Percentiles rank a stretch among this genome's conserved stretches.
Evolutionary conservation across 2,329 filamentous ascomycete genomes (phyloP).

Genomic region (Neobulgaria alba): DNA sequence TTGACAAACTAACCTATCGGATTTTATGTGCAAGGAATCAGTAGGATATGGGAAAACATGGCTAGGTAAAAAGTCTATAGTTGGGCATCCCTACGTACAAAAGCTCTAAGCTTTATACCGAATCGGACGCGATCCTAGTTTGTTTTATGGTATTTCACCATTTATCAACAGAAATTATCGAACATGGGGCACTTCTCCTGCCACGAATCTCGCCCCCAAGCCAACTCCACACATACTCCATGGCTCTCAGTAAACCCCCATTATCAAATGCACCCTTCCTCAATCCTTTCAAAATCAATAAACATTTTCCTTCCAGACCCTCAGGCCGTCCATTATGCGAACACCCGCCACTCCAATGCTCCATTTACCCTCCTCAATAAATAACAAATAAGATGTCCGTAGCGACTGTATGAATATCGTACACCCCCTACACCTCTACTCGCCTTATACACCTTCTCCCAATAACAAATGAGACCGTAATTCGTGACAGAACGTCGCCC

Average conservation of each 20-base stretch:
- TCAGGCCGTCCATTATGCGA: background rate
- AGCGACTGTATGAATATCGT: constrained; percentile 1
- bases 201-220: too few relatives aligned
- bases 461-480: background rate
- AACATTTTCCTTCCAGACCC: background rate
- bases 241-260: too few relatives aligned
- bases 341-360: background rate
- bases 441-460: background rate
- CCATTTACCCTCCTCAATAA: background rate
- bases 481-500: background rate
- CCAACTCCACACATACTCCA: too few relatives aligned
- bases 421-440: background rate
- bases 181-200: background rate
- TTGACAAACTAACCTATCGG: too few relatives aligned
- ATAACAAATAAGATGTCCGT: background rate
- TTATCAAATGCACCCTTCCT: too few relatives aligned
- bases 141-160: background rate
- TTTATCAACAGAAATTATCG: background rate
- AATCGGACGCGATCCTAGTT: too few relatives aligned
- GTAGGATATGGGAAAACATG: too few relatives aligned
- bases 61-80: too few relatives aligned
- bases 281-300: background rate
- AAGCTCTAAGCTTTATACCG: too few relatives aligned
- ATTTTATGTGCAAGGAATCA: too few relatives aligned
- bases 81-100: too few relatives aligned